Base-by-base conservation (phyloP, 768 basidiomycete genomes). In the Boletus sp. region DNA sequence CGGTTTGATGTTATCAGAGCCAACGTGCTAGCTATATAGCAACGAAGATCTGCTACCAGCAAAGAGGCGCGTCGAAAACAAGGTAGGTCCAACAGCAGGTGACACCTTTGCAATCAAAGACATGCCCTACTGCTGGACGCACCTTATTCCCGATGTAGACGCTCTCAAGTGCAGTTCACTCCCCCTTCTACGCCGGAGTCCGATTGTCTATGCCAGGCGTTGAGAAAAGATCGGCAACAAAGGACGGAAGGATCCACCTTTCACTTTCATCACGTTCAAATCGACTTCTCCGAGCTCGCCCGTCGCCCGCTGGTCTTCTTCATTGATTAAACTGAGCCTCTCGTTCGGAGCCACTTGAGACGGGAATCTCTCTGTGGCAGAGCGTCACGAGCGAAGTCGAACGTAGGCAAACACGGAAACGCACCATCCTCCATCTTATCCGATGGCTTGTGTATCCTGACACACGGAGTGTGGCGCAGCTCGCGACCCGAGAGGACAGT, bases 41-140 rank as follows among this genome's bases (percentile, higher is more conserved):
- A 20, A 11, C 24, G 32, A 42, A 6, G 14, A 17, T 24, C 9
- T 6, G 37, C 9, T 18, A 0, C 18, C 10, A 44, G 7, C n/a
- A 5, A 14, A 39, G 18, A 58, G 41, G n/a, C 18, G 17, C 24
- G 12, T 41, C 45, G 11, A 40, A 49, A 60, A 64, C 64, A 56
- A 56, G 49, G 47, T 5, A 41, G 42, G 64, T 66, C 65, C 65
- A 67, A 45, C 65, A 47, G 55, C 47, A 64, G 20, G 58, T 9
- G 20, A 57, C n/a, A 28, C 35, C 59, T 7, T 42, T 56, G 55
- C 5, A 56, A 7, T 50, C 65, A 58, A 53, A 32, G 54, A 10
- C 28, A 12, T 54, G 47, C 24, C 56, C 57, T 61, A 57, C 59
- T 40, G 55, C 35, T 57, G 65, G 65, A 66, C 65, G 65, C 59